Base-by-base conservation (phyloP, 768 basidiomycete species). In the Mycena chlorophos region DNA sequence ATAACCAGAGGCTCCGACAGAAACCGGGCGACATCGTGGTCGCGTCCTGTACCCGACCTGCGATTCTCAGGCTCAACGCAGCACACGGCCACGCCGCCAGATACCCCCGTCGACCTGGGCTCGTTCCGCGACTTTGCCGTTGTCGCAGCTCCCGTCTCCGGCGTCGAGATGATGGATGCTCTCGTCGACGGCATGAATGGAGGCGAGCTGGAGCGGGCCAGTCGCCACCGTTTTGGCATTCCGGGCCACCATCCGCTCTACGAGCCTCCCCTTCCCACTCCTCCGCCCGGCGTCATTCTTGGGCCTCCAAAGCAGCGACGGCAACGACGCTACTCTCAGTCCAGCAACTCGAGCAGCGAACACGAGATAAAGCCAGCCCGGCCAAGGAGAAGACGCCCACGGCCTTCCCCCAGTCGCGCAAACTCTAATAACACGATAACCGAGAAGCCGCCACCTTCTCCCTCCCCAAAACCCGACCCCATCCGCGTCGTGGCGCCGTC, bases 131-230 rank as follows among this genome's bases (percentile, higher is more conserved):
- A 80, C 47, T 83, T 86, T 62, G 76, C 86, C 23, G 68, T 89
- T 25, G 90, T 93, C 19, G 82, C 89, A 40, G 89, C 90, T 19
- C 89, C 89, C 3, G 72, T 88, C 5, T 69, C 89, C 4, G 90
- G 89, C 2, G 89, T 94, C 8, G 91, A 92, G 72, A 85, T 84
- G 8, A 88, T 94, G 85, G 91, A 94, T 67, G 91, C 91, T 13
- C 71, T 94, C 51, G 91, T 94, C 5, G 91, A 92, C 61, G 89
- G 88, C 8, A 93, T 94, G 91, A 94, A 93, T 65, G 87, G 87
- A 25, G 81, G 78, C 40, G 85, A 89, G 52, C 78, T 85, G 58
- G 52, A 66, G 57, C 49, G 70, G 55, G 77, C 81, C 27, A 74
- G 68, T 64, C 78, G 82, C 16, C 70, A 79, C 46, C 78, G 84